Evolutionary conservation across 441 rosid species (phyloP).

Genomic region (Pelargonium fulgidum): DNA sequence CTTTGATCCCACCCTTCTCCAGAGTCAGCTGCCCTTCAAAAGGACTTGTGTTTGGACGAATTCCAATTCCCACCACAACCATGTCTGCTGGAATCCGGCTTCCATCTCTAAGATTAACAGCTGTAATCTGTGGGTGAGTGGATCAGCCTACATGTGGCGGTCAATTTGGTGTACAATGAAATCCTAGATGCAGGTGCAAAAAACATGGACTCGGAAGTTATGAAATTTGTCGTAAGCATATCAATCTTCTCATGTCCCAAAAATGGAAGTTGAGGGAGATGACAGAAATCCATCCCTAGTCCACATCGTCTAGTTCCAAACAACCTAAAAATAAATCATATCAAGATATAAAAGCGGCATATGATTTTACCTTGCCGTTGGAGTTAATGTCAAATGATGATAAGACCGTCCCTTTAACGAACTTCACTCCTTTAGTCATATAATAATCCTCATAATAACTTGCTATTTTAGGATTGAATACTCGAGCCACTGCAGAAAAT

Average conservation of each 20-base stretch:
- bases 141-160: too few species aligned
- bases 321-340: not conserved
- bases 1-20: slow-evolving; percentile 93
- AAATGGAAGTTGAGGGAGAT: not conserved
- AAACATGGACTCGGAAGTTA: too few species aligned
- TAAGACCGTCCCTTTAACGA: slow-evolving; percentile 79
- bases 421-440: slow-evolving; percentile 74
- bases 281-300: not conserved
- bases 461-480: slow-evolving; percentile 84
- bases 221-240: too few species aligned
- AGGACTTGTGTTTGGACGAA: slow-evolving; percentile 83
- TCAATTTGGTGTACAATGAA: too few species aligned
- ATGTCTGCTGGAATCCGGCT: slow-evolving; percentile 59
- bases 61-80: slow-evolving; percentile 91
- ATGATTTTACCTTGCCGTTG: slow-evolving; percentile 45
- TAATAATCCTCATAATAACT: slow-evolving; percentile 74
- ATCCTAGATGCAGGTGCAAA: too few species aligned
- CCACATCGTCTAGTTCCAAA: too few species aligned
- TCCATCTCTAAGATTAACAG: slow-evolving; percentile 80
- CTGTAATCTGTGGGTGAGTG: slow-evolving; percentile 47
- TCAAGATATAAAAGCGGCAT: not conserved
- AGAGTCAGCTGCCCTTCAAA: slow-evolving; percentile 81
- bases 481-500: slow-evolving; percentile 67
- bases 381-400: slow-evolving; percentile 76
- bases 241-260: not conserved